Evolutionary conservation across 2,329 filamentous ascomycete species (phyloP).

Genomic region (Claviceps monticola): DNA sequence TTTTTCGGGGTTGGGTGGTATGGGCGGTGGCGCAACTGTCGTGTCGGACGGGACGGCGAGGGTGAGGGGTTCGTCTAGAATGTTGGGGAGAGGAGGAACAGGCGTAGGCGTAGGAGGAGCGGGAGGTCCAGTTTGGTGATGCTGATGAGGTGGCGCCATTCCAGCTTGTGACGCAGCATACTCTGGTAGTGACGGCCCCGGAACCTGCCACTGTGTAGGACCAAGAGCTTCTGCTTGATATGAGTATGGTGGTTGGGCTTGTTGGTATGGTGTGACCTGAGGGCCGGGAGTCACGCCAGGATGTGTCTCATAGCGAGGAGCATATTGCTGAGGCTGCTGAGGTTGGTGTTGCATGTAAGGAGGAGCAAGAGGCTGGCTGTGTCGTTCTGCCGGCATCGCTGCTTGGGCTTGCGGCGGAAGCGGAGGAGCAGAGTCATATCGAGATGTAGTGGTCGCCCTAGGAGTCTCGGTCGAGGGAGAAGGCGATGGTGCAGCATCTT

Average conservation of each 20-base stretch:
- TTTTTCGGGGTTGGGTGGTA: conserved; percentile 92
- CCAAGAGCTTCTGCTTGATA: conserved; percentile 5
- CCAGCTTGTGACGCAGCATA: conserved; percentile 5
- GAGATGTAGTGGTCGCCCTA: conserved; percentile 16
- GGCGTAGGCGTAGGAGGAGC: conserved; percentile 13
- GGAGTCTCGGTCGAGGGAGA: conserved; percentile 6
- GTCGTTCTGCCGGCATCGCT: not conserved
- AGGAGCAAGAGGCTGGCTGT: conserved; percentile 7
- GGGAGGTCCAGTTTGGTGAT: conserved; percentile 5
- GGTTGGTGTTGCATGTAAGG: conserved; percentile 6
- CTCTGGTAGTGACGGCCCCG: conserved; percentile 8
- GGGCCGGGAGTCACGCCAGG: not conserved
- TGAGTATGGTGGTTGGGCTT: not conserved
- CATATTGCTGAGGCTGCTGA: conserved; percentile 7
- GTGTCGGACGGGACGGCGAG: conserved; percentile 33
- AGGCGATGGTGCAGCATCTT: conserved; percentile 17
- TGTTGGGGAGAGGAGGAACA: conserved; percentile 32
- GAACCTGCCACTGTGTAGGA: conserved; percentile 10
- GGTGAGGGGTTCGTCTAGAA: conserved; percentile 43
- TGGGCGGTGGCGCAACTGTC: conserved; percentile 58
- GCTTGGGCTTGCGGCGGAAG: conserved; percentile 23
- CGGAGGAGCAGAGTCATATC: conserved; percentile 35
- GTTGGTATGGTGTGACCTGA: conserved; percentile 2
- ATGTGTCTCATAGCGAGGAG: not conserved
- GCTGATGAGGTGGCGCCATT: conserved; percentile 4